Evolutionary conservation across 2,329 filamentous ascomycete genomes (phyloP), one percentile per base, ranked within the genome.

Genomic region (Fusarium chuoi): DNA sequence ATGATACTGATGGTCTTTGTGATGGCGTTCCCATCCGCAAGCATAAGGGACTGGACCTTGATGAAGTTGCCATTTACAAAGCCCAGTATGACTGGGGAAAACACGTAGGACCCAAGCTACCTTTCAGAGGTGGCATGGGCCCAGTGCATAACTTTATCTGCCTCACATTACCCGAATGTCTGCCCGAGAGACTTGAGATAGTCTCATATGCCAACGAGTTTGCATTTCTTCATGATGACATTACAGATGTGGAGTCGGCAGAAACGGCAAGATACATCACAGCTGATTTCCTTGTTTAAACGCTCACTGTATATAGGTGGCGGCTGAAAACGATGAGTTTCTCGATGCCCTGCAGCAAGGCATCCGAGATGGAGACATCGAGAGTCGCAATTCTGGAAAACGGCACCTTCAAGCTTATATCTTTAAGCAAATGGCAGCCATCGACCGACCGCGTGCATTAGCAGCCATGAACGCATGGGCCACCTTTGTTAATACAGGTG

Each of bases 281-380:
- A 20, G 6, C 12, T 39, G 9, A 8, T 6, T 13, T 20, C 0
- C 11, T 0, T 1, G 6, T 20, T 1, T 5, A 20, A 41, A 22
- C 7, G 20, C 38, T 41, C 20, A 41, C 38, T 6, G 7, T 1
- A 41, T 14, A 7, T 22, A 41, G 38, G 38, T 41, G 11, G 38
- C 38, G 20, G 38, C 38, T 22, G 20, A 41, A 11, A 41, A 41
- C 20, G 38, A 41, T 22, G 20, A 41, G 12, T 41, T 41, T 12
- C 38, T 41, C 14, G 7, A 41, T 41, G 38, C 38, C 38, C 38
- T 39, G 6, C 36, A 39, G 18, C 36, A 39, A 39, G 18, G 36
- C 12, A 39, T 39, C 11, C 18, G 18, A 39, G 18, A 20, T 5
- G 36, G 36, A 18, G 36, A 39, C 18, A 39, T 39, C 11, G 36